These are phyloP conservation scores for Daedaleopsis nitida DNA, from an alignment of 768 basidiomycete genomes.

Conservation along the genomic window DNA sequence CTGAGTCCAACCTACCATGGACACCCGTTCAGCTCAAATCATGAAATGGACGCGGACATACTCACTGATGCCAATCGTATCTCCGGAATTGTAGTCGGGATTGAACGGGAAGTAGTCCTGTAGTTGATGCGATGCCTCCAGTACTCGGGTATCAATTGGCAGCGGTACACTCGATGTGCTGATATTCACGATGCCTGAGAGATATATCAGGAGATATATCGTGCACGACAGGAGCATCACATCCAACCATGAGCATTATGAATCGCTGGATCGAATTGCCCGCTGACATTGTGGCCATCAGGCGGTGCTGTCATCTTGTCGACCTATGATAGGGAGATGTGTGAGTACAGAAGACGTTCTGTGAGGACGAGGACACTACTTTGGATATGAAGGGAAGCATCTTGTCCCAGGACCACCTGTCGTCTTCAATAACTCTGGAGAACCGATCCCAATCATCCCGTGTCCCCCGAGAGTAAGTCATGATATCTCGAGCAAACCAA, in stretches of 20 bases:
- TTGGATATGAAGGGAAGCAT: conserved; percentile 21
- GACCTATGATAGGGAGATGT: background rate
- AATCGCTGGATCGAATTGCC: conserved; percentile 20
- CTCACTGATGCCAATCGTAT: conserved; percentile 19
- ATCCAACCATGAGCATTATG: conserved; percentile 23
- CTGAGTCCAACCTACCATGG: conserved; percentile 14
- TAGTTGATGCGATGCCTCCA: conserved; percentile 14
- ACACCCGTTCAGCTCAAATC: too few relatives aligned
- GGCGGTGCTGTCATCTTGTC: conserved; percentile 21
- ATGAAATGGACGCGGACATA: too few relatives aligned
- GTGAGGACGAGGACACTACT: conserved; percentile 3
- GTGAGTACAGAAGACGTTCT: conserved; percentile 2
- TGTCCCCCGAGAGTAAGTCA: conserved; percentile 6
- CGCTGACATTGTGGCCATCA: conserved; percentile 21
- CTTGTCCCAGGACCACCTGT: conserved; percentile 28
- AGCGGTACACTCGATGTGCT: conserved; percentile 17
- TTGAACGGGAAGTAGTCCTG: conserved; percentile 16
- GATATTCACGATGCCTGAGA: background rate
- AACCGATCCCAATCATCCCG: conserved; percentile 24
- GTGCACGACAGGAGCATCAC: conserved; percentile 7
- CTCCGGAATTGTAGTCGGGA: conserved; percentile 20
- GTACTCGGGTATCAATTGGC: conserved; percentile 17
- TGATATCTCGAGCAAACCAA: conserved; percentile 4
- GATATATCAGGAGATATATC: background rate
- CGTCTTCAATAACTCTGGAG: conserved; percentile 27